Percentiles rank a stretch among this genome's conserved stretches.
Evolutionary conservation across 352 stramenopile genomes (phyloP).

Genomic region (Phytophthora pisi): DNA sequence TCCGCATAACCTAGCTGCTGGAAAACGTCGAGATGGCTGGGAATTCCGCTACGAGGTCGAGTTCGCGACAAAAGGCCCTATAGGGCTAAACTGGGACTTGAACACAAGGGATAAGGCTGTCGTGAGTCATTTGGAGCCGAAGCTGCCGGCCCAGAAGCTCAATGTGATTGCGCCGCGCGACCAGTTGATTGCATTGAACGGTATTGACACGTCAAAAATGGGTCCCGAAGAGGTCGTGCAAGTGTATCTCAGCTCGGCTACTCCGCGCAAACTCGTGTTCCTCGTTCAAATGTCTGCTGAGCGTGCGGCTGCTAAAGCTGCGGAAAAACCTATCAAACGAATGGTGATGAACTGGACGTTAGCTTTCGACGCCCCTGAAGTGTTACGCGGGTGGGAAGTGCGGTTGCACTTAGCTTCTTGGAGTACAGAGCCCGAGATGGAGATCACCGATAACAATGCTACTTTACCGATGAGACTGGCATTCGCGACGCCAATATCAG

Average conservation of each 20-base stretch:
- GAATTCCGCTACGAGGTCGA: constrained; percentile 76
- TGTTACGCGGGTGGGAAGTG: constrained; percentile 57
- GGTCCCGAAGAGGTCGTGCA: constrained; percentile 55
- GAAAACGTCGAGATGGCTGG: constrained; percentile 48
- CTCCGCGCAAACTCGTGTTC: constrained; percentile 64
- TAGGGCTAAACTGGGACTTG: constrained; percentile 78
- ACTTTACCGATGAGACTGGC: constrained; percentile 32
- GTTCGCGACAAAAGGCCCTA: constrained; percentile 58
- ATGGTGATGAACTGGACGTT: constrained; percentile 59
- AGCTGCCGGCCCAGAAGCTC: constrained; percentile 48
- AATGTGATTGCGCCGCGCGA: constrained; percentile 60
- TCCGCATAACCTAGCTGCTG: constrained; percentile 41
- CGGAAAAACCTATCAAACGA: constrained; percentile 22
- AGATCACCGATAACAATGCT: constrained; percentile 15
- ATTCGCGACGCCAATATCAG: constrained; percentile 47
- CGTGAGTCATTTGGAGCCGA: constrained; percentile 64
- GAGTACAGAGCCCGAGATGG: constrained; percentile 45
- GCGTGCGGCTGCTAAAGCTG: constrained; percentile 23
- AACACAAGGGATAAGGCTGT: constrained; percentile 52
- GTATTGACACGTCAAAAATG: constrained; percentile 66
- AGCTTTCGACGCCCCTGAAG: constrained; percentile 45
- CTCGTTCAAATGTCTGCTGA: constrained; percentile 38
- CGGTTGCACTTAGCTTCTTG: constrained; percentile 64
- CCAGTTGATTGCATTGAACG: constrained; percentile 70
- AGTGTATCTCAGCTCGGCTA: constrained; percentile 47